Conservation (phyloP, 805 yeast species). For the Wickerhamiella occidentalis region DNA sequence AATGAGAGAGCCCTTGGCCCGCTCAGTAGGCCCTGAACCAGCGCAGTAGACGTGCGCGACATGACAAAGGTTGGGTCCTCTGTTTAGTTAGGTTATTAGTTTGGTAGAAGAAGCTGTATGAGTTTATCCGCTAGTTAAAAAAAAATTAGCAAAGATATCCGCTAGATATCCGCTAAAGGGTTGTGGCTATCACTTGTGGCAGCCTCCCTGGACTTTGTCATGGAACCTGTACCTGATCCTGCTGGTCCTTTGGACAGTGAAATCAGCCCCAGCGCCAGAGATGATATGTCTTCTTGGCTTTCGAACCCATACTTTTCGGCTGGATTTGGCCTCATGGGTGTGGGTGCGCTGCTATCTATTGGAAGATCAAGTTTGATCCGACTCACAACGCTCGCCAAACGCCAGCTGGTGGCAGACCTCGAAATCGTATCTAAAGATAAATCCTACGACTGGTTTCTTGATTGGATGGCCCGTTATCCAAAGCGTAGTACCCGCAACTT, state of each 20-base stretch:
- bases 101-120: too few relatives aligned
- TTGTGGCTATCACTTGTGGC: too few relatives aligned
- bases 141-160: too few relatives aligned
- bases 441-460: conserved; percentile 86
- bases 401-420: conserved; percentile 78
- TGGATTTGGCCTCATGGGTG: conserved; percentile 92
- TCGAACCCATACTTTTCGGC: conserved; percentile 95
- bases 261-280: background rate
- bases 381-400: conserved; percentile 54
- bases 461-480: conserved; percentile 87
- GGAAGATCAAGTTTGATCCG: conserved; percentile 57
- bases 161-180: too few relatives aligned
- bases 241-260: background rate
- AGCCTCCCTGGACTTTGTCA: background rate
- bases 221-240: background rate
- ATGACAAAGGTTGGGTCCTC: background rate
- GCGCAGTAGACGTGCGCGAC: conserved; percentile 10
- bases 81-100: too few relatives aligned
- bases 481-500: conserved; percentile 67
- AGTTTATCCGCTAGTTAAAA: too few relatives aligned
- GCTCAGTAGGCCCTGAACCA: conserved; percentile 1
- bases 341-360: conserved; percentile 80
- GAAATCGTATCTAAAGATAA: conserved; percentile 91
- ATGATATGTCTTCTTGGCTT: conserved; percentile 2
- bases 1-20: background rate